Conservation (phyloP, 2,329 filamentous ascomycete species). For the Clarireedia hainanense region DNA sequence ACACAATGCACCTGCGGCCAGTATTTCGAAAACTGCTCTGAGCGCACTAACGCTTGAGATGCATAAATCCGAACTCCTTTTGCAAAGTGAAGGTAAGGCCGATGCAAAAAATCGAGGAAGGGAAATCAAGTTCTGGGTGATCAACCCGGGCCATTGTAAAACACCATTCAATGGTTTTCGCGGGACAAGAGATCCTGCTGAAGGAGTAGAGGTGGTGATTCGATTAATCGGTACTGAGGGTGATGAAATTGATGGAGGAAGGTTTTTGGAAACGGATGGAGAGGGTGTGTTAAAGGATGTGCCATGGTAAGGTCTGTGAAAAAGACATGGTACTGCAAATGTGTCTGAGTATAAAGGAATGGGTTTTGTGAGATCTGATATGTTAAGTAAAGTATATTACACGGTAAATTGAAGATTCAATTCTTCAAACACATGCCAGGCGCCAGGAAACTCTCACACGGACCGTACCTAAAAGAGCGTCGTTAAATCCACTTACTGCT, state of each 20-base stretch:
- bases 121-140: conserved; percentile 17
- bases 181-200: conserved; percentile 18
- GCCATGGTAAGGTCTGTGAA: background rate
- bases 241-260: background rate
- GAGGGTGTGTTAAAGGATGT: background rate
- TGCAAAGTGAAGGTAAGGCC: background rate
- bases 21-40: conserved; percentile 19
- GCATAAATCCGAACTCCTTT: conserved; percentile 15
- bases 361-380: background rate
- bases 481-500: background rate
- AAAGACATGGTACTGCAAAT: background rate
- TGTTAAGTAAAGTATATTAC: background rate
- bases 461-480: background rate
- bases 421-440: background rate
- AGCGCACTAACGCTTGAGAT: conserved; percentile 32
- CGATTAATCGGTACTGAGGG: conserved; percentile 7
- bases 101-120: conserved; percentile 2
- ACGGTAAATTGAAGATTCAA: no score
- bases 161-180: conserved; percentile 24
- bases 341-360: background rate
- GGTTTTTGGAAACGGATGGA: background rate
- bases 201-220: conserved; percentile 25
- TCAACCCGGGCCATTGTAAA: conserved; percentile 21
- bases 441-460: background rate
- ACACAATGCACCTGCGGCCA: background rate